Evolutionary conservation across 306 rosid genomes (phyloP).

Genomic region (Vigna hirtella): DNA sequence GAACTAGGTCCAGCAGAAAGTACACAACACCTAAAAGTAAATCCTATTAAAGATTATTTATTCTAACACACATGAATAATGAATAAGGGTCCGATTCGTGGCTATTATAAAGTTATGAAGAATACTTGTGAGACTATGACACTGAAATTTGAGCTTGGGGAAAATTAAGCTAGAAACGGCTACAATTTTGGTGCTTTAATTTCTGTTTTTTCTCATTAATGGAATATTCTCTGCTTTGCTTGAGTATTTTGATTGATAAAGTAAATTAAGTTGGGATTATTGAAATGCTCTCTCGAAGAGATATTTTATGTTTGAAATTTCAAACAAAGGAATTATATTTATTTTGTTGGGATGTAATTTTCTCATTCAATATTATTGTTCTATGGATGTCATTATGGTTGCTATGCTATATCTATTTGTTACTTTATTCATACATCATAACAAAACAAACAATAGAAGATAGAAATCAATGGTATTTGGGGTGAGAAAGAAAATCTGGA

Average conservation of each 20-base stretch:
- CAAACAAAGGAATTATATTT: conserved; percentile 1
- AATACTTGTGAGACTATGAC: not conserved
- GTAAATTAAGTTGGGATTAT: not conserved
- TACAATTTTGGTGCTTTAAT: not conserved
- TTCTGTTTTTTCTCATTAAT: not conserved
- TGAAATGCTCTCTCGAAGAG: conserved; percentile 13
- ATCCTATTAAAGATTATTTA: too few species aligned
- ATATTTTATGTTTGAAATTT: conserved; percentile 16
- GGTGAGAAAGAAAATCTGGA: not conserved
- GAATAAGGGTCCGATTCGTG: not conserved
- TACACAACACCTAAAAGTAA: too few species aligned
- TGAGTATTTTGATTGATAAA: conserved; percentile 1
- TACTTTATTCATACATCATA: conserved; percentile 21
- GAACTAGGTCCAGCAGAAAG: too few species aligned
- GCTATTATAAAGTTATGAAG: conserved; percentile 22
- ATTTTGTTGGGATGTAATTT: conserved; percentile 14
- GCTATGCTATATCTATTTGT: conserved; percentile 21
- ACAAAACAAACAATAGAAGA: conserved; percentile 17
- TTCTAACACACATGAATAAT: too few species aligned
- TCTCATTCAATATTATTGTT: conserved; percentile 27
- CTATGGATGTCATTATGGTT: not conserved
- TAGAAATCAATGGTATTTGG: not conserved
- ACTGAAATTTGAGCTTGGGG: not conserved
- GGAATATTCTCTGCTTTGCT: conserved; percentile 9
- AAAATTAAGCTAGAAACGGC: conserved; percentile 12